A percentile compares a stretch with the other conserved stretches of the same genome.
These are phyloP conservation scores for Globisporangium paddicum DNA, from an alignment of 352 stramenopile species.

Conservation along the genomic window DNA sequence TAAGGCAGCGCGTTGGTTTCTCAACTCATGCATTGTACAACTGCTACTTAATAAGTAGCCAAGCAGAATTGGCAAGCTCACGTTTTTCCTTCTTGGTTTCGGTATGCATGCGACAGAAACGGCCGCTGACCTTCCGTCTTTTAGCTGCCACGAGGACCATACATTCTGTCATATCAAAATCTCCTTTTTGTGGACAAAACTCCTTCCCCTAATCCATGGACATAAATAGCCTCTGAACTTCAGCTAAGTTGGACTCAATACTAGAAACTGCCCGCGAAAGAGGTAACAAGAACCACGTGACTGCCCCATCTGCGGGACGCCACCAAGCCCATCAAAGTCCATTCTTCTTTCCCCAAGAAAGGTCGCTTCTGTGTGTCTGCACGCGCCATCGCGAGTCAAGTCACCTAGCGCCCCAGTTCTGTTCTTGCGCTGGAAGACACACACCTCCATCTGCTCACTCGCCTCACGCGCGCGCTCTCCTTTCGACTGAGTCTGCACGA, in stretches of 20 bases:
- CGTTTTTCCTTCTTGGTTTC: neutral
- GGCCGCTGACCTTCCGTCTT: neutral
- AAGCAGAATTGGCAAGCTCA: neutral
- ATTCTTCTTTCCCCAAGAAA: neutral
- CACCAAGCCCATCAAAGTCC: neutral
- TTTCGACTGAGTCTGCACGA: neutral
- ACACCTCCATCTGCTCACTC: neutral
- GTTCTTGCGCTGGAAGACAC: neutral
- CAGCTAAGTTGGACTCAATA: neutral
- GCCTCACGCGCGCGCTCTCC: neutral
- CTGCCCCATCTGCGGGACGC: neutral
- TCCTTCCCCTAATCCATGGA: neutral
- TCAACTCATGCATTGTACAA: too few species aligned
- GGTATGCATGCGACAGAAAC: neutral
- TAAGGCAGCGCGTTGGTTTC: neutral
- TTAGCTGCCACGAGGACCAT: neutral
- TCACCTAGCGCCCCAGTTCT: slow-evolving; percentile 11
- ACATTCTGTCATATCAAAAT: neutral
- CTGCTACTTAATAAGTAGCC: too few species aligned
- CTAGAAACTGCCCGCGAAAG: too few species aligned
- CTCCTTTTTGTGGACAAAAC: neutral
- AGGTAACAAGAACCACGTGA: neutral
- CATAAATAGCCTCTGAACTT: neutral
- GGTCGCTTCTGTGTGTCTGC: neutral
- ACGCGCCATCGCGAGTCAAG: too few species aligned